Evolutionary conservation across 2,329 filamentous ascomycete genomes (phyloP), one percentile per base, ranked within the genome.

Genomic region (Fusarium pseudograminearum): DNA sequence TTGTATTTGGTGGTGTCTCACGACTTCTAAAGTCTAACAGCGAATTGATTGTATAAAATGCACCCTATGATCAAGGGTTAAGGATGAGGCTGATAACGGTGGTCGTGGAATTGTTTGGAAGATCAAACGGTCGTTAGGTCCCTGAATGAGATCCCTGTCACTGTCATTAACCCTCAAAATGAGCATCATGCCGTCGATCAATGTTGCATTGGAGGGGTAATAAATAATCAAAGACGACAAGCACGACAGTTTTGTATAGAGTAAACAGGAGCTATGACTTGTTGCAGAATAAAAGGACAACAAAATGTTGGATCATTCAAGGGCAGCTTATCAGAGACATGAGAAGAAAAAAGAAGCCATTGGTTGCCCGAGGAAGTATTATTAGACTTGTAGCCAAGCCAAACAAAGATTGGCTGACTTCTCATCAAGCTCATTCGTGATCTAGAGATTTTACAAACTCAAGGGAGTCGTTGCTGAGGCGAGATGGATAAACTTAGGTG

Each of bases 121-220:
- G 45, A 45, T 47, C 52, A 53, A 70, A 70, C 57, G 45, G 53
- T 28, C 41, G 28, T 36, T 36, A 64, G 52, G 57, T 50, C 54
- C 63, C 24, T 12, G 16, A 44, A 16, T 50, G 18, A 22, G 24
- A 63, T 40, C 67, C 67, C 54, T 69, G 67, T 63, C 40, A 40
- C 20, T 42, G 22, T 24, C 7, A 33, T 9, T 34, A 15, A 33
- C 15, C 5, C 7, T 16, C 20, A 20, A 40, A 40, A 67, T 58
- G 60, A 65, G 33, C 22, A 65, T 46, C 57, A 65, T n/a, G 26
- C 26, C 36, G 62, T 67, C 67, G 57, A 70, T 70, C 67, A 61
- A 46, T n/a, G n/a, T 55, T 38, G 24, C 34, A 47, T 53, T 58
- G 40, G 61, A 62, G 56, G 52, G 57, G 67, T 44, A 70, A 34